These are phyloP conservation scores for Boletellus emodensis DNA, from an alignment of 768 basidiomycete genomes.

Conservation along the genomic window DNA sequence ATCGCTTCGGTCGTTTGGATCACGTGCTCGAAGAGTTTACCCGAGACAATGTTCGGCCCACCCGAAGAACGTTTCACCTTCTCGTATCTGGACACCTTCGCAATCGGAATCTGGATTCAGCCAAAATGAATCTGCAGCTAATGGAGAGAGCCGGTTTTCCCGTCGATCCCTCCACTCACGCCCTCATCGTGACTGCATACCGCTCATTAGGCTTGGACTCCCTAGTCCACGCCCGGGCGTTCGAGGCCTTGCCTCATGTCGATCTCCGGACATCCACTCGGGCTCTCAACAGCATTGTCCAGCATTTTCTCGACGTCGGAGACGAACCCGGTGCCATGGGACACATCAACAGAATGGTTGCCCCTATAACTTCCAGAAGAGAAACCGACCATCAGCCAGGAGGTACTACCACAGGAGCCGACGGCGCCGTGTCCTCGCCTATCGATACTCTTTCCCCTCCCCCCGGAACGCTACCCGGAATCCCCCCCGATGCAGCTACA, in stretches of 20 bases:
- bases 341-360: slow-evolving; percentile 53
- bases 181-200: slow-evolving; percentile 55
- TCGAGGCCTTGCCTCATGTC: slow-evolving; percentile 44
- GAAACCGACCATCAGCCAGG: slow-evolving; percentile 16
- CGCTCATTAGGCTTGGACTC: slow-evolving; percentile 55
- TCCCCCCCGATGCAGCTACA: slow-evolving; percentile 53
- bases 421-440: slow-evolving; percentile 21
- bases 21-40: slow-evolving; percentile 50
- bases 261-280: slow-evolving; percentile 40
- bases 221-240: slow-evolving; percentile 48
- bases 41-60: slow-evolving; percentile 42
- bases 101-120: slow-evolving; percentile 58
- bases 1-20: slow-evolving; percentile 45
- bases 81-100: slow-evolving; percentile 64
- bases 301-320: slow-evolving; percentile 51
- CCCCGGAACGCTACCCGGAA: slow-evolving; percentile 4
- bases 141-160: slow-evolving; percentile 59
- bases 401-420: slow-evolving; percentile 30
- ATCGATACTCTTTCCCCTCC: not conserved
- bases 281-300: slow-evolving; percentile 68
- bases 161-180: slow-evolving; percentile 55
- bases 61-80: slow-evolving; percentile 63
- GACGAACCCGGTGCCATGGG: slow-evolving; percentile 46
- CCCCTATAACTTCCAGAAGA: slow-evolving; percentile 25
- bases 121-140: slow-evolving; percentile 45